These are phyloP conservation scores for Quercus tomentella DNA, from an alignment of 331 rosid species.

Conservation along the genomic window DNA sequence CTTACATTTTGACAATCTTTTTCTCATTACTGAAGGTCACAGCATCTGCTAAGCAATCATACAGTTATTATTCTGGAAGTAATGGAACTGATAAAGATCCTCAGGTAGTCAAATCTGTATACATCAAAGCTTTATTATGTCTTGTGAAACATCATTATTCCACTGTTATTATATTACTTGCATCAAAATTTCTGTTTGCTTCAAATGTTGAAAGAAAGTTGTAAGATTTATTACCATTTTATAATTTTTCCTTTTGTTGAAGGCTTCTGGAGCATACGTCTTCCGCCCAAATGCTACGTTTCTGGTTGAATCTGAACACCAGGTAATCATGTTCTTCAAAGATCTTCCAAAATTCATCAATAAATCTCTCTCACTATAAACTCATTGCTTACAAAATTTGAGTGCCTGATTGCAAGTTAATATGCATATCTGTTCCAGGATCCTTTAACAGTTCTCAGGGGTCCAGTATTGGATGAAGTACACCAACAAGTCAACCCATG, in stretches of 20 bases:
- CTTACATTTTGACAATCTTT: neutral
- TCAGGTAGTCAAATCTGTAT: constrained; percentile 25
- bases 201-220: neutral
- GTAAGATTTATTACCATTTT: constrained; percentile 1
- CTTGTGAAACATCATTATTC: constrained; percentile 6
- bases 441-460: constrained; percentile 48
- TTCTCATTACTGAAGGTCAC: constrained; percentile 39
- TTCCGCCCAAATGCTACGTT: constrained; percentile 64
- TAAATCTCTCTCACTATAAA: neutral
- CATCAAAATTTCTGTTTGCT: neutral
- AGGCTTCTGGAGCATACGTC: constrained; percentile 83
- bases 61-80: constrained; percentile 51
- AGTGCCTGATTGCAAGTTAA: constrained; percentile 1
- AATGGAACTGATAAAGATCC: constrained; percentile 42
- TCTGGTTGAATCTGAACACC: constrained; percentile 26
- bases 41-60: constrained; percentile 51
- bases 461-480: constrained; percentile 78
- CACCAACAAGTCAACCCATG: constrained; percentile 67
- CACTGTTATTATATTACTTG: constrained; percentile 5
- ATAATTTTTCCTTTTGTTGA: constrained; percentile 1
- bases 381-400: neutral
- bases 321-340: constrained; percentile 35
- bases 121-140: neutral
- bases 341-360: constrained; percentile 9
- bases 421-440: constrained; percentile 29